These are phyloP conservation scores for Amborella trichopoda DNA, from an alignment of 164 flowering plant species.

Conservation along the genomic window DNA sequence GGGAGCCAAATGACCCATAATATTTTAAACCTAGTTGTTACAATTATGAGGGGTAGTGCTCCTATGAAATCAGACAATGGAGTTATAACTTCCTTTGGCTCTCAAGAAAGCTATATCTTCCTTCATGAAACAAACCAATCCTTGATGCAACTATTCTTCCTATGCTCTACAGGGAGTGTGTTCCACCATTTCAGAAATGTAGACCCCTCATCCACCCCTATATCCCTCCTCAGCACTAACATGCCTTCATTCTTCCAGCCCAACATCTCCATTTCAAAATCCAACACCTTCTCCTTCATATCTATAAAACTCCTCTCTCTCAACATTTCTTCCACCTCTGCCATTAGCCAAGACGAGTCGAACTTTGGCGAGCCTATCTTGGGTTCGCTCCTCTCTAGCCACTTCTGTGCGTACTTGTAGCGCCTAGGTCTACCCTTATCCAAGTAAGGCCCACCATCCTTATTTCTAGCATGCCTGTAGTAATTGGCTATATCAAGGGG, in stretches of 20 bases:
- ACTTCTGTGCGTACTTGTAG: constrained; percentile 51
- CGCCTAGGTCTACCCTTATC: constrained; percentile 52
- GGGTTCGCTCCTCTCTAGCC: constrained; percentile 37
- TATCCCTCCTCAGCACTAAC: constrained; percentile 23
- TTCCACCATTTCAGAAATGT: constrained; percentile 67
- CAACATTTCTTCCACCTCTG: constrained; percentile 52
- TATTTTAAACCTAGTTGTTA: too few species aligned
- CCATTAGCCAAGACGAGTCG: constrained; percentile 15
- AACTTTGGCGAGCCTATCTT: constrained; percentile 4
- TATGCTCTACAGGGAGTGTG: constrained; percentile 30
- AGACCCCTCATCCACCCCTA: constrained; percentile 41
- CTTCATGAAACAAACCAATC: not conserved
- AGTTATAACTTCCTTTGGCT: too few species aligned
- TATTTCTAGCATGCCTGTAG: constrained; percentile 55
- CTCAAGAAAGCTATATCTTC: too few species aligned
- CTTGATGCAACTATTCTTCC: not conserved
- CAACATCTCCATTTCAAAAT: constrained; percentile 17
- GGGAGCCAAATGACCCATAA: too few species aligned
- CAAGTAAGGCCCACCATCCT: constrained; percentile 63
- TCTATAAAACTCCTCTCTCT: constrained; percentile 11
- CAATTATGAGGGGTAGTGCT: too few species aligned
- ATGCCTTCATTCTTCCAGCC: constrained; percentile 17
- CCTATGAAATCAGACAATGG: too few species aligned
- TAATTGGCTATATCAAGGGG: constrained; percentile 87
- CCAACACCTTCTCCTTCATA: constrained; percentile 17